A percentile compares a stretch with the other conserved stretches of the same genome.
These are phyloP conservation scores for Kodamaea suecica DNA, from an alignment of 1,139 yeast species.

Conservation along the genomic window DNA sequence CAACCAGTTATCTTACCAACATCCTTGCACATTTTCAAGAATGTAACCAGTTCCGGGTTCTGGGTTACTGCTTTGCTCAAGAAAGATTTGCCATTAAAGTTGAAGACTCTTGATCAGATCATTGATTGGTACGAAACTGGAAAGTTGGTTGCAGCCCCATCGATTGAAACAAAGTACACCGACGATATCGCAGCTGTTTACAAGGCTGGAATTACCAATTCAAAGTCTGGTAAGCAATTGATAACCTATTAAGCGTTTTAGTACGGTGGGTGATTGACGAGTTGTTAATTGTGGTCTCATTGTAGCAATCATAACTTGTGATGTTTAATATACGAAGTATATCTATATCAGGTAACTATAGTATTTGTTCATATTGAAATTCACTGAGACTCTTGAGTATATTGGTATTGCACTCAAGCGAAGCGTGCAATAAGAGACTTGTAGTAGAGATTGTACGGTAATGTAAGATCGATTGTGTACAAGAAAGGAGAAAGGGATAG, in stretches of 20 bases:
- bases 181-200: constrained; percentile 50
- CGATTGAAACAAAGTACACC: constrained; percentile 43
- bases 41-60: constrained; percentile 81
- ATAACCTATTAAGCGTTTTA: constrained; percentile 25
- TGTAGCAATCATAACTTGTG: too few species aligned
- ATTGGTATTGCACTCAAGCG: too few species aligned
- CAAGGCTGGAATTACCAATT: constrained; percentile 49
- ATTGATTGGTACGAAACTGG: constrained; percentile 66
- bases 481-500: too few species aligned
- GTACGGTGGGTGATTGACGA: too few species aligned
- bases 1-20: constrained; percentile 92
- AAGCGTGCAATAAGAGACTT: too few species aligned
- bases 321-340: too few species aligned
- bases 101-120: constrained; percentile 56
- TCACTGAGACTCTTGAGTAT: too few species aligned
- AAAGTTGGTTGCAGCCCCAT: constrained; percentile 59
- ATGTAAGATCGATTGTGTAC: too few species aligned
- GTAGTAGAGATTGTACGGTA: too few species aligned
- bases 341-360: too few species aligned
- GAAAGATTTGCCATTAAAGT: constrained; percentile 60
- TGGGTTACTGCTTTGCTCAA: constrained; percentile 87
- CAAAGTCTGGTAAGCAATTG: constrained; percentile 44
- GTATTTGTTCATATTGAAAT: too few species aligned
- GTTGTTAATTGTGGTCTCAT: too few species aligned
- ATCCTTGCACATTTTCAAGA: constrained; percentile 83